Conservation (phyloP, 371 early-diverging fungal species). For the Rhizopus arrhizus region DNA sequence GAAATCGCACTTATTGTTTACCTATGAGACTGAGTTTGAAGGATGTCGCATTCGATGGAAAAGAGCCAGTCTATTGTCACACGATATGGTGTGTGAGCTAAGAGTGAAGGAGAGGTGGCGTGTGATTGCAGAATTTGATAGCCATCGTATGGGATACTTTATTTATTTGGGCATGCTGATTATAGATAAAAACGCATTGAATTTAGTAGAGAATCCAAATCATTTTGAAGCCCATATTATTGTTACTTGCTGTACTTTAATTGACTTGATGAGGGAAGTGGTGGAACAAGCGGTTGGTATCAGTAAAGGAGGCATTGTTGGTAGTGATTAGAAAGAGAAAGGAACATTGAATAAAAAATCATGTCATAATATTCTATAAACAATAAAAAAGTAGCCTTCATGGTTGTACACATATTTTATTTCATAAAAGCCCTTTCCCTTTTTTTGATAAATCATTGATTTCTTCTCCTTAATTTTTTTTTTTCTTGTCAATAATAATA, state of each 20-base stretch:
- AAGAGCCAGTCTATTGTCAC: conserved; percentile 45
- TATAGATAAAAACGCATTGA: conserved; percentile 37
- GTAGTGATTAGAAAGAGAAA: conserved; percentile 29
- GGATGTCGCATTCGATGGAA: conserved; percentile 44
- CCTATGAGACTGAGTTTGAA: conserved; percentile 43
- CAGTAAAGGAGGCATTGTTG: conserved; percentile 46
- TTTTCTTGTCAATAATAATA: neutral
- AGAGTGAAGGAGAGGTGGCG: conserved; percentile 25
- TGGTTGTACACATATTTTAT: too few relatives aligned
- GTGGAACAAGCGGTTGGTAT: conserved; percentile 55
- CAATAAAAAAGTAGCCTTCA: too few relatives aligned
- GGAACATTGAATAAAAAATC: too few relatives aligned
- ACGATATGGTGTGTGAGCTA: conserved; percentile 46
- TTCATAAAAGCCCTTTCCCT: too few relatives aligned
- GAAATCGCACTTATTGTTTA: conserved; percentile 42
- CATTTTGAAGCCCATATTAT: conserved; percentile 42
- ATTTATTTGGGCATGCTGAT: conserved; percentile 39
- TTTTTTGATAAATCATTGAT: neutral
- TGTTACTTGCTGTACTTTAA: conserved; percentile 49
- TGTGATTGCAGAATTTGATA: conserved; percentile 49
- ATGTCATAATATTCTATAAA: too few relatives aligned
- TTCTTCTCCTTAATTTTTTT: neutral
- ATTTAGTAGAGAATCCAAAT: conserved; percentile 29
- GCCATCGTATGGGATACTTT: conserved; percentile 55
- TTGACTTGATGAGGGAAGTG: conserved; percentile 55